phyloP scores from a whole-genome alignment of 495 filamentous ascomycete species.

The Lasiosphaeria miniovina region DNA sequence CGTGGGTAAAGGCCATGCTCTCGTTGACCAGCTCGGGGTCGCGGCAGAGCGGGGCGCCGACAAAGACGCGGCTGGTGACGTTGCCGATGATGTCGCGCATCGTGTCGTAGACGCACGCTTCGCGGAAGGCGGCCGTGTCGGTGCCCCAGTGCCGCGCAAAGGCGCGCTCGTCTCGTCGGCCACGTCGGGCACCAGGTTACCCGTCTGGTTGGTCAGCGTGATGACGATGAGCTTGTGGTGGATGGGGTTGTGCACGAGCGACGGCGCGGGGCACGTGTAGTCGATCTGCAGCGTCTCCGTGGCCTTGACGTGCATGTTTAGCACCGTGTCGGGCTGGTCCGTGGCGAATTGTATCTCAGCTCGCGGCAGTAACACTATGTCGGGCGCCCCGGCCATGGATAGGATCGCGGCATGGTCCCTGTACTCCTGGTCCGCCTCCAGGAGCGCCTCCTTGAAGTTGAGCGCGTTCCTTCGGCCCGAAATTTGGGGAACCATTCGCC shows the following conservation, averaged over 20 bases:
- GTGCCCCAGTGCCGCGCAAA: slow-evolving; percentile 37
- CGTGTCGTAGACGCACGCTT: slow-evolving; percentile 39
- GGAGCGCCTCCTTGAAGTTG: slow-evolving; percentile 31
- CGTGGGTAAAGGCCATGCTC: slow-evolving; percentile 40
- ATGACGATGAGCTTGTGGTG: slow-evolving; percentile 35
- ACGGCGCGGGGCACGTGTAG: slow-evolving; percentile 35
- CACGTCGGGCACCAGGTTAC: slow-evolving; percentile 38
- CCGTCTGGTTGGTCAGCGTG: slow-evolving; percentile 40
- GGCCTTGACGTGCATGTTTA: slow-evolving; percentile 31
- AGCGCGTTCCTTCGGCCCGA: slow-evolving; percentile 32
- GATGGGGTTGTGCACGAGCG: slow-evolving; percentile 31
- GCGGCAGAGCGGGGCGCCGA: slow-evolving; percentile 33
- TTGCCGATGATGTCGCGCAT: slow-evolving; percentile 30
- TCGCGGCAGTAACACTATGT: slow-evolving; percentile 40
- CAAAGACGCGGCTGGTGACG: slow-evolving; percentile 37
- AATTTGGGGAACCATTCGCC: slow-evolving; percentile 38
- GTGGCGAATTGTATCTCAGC: slow-evolving; percentile 40
- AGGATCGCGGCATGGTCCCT: slow-evolving; percentile 27
- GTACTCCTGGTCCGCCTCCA: slow-evolving; percentile 26
- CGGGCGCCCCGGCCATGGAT: slow-evolving; percentile 20
- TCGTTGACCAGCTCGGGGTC: slow-evolving; percentile 37
- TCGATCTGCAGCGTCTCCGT: slow-evolving; percentile 36
- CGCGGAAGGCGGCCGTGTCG: slow-evolving; percentile 26
- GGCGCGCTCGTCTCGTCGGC: slow-evolving; percentile 39
- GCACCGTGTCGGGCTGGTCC: slow-evolving; percentile 43